Percentiles rank a stretch among this genome's conserved stretches.
Conservation (phyloP, 2,329 filamentous ascomycete species). For the Colletotrichum tofieldiae region DNA sequence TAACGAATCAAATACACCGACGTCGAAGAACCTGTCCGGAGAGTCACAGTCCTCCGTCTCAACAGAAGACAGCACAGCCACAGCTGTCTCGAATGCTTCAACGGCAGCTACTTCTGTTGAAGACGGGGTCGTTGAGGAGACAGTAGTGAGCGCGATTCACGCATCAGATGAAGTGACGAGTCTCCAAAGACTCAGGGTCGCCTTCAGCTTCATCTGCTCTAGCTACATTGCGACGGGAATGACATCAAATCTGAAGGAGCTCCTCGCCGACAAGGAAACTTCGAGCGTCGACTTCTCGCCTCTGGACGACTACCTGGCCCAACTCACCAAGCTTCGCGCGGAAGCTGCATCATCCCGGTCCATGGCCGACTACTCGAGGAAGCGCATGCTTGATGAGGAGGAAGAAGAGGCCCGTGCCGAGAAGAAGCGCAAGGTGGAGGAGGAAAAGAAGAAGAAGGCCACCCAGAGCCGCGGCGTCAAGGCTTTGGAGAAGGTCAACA, state of each 20-base stretch:
- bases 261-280: slow-evolving; percentile 55
- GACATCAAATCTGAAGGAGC: slow-evolving; percentile 58
- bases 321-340: slow-evolving; percentile 77
- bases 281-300: slow-evolving; percentile 75
- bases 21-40: slow-evolving; percentile 50
- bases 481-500: slow-evolving; percentile 91
- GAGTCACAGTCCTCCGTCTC: slow-evolving; percentile 61
- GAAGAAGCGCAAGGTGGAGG: slow-evolving; percentile 89
- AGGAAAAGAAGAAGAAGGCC: slow-evolving; percentile 88
- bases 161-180: slow-evolving; percentile 65
- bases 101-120: slow-evolving; percentile 63
- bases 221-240: slow-evolving; percentile 70
- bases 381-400: slow-evolving; percentile 78
- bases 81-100: slow-evolving; percentile 57
- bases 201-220: slow-evolving; percentile 75
- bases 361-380: slow-evolving; percentile 79
- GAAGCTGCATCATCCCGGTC: slow-evolving; percentile 81
- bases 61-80: slow-evolving; percentile 54
- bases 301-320: slow-evolving; percentile 78
- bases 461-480: slow-evolving; percentile 82
- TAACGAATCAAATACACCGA: slow-evolving; percentile 48
- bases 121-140: slow-evolving; percentile 52
- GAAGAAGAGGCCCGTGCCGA: slow-evolving; percentile 76
- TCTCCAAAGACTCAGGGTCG: slow-evolving; percentile 76
- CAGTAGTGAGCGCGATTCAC: slow-evolving; percentile 59